Evolutionary conservation across 371 early-diverging fungal species (phyloP), one percentile per base, ranked within the genome.

Genomic region (Rhizomucor pusillus): DNA sequence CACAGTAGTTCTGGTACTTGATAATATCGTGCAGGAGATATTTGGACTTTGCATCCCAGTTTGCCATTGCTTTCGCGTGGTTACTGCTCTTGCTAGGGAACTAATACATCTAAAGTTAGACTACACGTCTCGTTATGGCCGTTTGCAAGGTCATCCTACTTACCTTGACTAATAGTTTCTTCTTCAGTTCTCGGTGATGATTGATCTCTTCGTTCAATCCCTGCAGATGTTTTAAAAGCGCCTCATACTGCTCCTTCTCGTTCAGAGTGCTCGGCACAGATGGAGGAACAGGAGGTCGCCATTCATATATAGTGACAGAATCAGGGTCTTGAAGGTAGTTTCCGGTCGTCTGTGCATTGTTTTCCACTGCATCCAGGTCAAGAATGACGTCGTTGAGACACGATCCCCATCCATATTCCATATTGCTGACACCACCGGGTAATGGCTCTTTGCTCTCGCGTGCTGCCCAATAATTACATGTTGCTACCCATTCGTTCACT

Each of bases 401-500:
- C 35, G 75, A 71, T 29, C 87, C 85, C 97, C 97, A 96, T 1
- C 97, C 97, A 59, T 91, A 94, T 65, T 95, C 94, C 73, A 89
- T 83, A 52, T 89, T 93, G 54, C 88, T 82, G 4, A 91, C 86
- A 25, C 90, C 90, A 33, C 93, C 93, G 12, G 82, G 65, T 58
- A 95, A 64, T 4, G 97, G 97, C 51, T 89, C 92, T 61, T 89
- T 91, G 55, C 88, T 89, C 52, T 86, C 85, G 37, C 93, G 71
- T 24, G 95, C 94, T 5, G 95, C 93, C 95, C 95, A 95, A 57
- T 88, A 92, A 69, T 95, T 95, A 57, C 95, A 89, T 12, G 86
- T 85, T 0, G 79, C 66, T 0, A 90, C 90, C 97, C 97, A 97
- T 51, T 84, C 87, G 34, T 77, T 77, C 14, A 89, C 81, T 40